These are phyloP conservation scores for Cytospora piceicola DNA, from an alignment of 2,329 filamentous ascomycete species.

Conservation along the genomic window DNA sequence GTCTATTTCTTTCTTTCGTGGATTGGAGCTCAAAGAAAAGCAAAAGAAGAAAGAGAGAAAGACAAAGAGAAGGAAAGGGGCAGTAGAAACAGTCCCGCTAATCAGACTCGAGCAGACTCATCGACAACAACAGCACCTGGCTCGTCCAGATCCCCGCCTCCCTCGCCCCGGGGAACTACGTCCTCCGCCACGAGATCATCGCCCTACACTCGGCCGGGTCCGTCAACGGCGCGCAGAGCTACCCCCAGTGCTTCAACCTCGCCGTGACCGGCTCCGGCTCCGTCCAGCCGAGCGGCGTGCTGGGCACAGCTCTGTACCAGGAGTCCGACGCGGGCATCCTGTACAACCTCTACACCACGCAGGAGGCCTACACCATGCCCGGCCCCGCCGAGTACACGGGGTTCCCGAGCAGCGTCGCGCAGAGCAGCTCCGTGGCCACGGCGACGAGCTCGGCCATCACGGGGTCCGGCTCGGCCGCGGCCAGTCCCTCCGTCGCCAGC, in stretches of 20 bases:
- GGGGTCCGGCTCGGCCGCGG: neutral
- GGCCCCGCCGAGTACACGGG: constrained; percentile 31
- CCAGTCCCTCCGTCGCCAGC: neutral
- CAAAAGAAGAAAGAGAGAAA: neutral
- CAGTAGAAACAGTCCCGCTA: neutral
- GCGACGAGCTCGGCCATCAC: constrained; percentile 27
- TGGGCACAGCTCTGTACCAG: constrained; percentile 57
- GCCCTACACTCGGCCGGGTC: constrained; percentile 47
- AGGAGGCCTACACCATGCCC: constrained; percentile 29
- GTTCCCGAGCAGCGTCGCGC: constrained; percentile 34
- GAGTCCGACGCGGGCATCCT: constrained; percentile 55
- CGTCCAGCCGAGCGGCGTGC: constrained; percentile 47
- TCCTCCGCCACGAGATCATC: constrained; percentile 52
- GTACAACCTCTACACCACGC: constrained; percentile 54
- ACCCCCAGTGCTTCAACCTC: constrained; percentile 58
- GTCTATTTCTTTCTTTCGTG: too few species aligned
- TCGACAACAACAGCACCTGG: constrained; percentile 50
- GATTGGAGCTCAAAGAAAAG: too few species aligned
- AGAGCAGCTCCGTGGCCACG: constrained; percentile 29
- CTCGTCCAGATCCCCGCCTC: constrained; percentile 46
- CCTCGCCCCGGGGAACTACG: constrained; percentile 49
- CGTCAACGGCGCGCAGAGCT: constrained; percentile 49
- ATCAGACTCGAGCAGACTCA: constrained; percentile 37
- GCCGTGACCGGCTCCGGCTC: constrained; percentile 47
- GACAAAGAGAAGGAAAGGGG: neutral